Conservation (phyloP, 2,329 filamentous ascomycete species). For the Emmonsiellopsis sp. region DNA sequence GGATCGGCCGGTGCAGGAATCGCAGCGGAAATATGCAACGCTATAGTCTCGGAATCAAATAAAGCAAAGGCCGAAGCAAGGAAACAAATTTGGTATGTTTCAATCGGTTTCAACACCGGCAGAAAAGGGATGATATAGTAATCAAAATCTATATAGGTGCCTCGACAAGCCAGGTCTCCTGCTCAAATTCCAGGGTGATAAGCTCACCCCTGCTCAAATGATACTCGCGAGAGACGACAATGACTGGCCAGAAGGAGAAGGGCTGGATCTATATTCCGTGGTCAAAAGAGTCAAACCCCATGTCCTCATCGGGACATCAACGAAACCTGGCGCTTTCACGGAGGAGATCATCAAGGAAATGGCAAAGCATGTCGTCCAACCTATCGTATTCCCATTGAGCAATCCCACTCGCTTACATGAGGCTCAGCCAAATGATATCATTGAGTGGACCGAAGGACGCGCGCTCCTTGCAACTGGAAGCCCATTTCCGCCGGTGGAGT, state of each 20-base stretch:
- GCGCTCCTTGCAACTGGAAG: slow-evolving; percentile 76
- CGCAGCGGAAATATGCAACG: slow-evolving; percentile 73
- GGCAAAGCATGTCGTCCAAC: slow-evolving; percentile 61
- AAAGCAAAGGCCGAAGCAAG: slow-evolving; percentile 65
- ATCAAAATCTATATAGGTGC: slow-evolving; percentile 45
- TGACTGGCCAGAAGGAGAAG: slow-evolving; percentile 51
- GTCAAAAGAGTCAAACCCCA: slow-evolving; percentile 67
- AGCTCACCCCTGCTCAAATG: slow-evolving; percentile 58
- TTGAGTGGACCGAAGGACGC: slow-evolving; percentile 67
- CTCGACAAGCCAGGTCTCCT: slow-evolving; percentile 75
- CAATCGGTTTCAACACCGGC: background rate
- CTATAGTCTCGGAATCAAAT: slow-evolving; percentile 59
- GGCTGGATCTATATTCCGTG: slow-evolving; percentile 54
- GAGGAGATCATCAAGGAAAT: slow-evolving; percentile 66
- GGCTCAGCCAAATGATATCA: slow-evolving; percentile 66
- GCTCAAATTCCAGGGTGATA: slow-evolving; percentile 51
- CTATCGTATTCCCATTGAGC: slow-evolving; percentile 72
- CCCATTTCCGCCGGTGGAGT: slow-evolving; percentile 66
- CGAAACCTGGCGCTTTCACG: slow-evolving; percentile 66
- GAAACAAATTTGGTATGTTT: slow-evolving; percentile 63
- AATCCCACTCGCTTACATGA: slow-evolving; percentile 82
- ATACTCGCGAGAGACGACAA: slow-evolving; percentile 55
- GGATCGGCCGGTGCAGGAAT: slow-evolving; percentile 79
- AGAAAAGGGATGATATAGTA: background rate
- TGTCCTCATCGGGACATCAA: slow-evolving; percentile 76